These are phyloP conservation scores for Obelidium mucronatum DNA, from an alignment of 192 early-diverging fungal species.

Conservation along the genomic window DNA sequence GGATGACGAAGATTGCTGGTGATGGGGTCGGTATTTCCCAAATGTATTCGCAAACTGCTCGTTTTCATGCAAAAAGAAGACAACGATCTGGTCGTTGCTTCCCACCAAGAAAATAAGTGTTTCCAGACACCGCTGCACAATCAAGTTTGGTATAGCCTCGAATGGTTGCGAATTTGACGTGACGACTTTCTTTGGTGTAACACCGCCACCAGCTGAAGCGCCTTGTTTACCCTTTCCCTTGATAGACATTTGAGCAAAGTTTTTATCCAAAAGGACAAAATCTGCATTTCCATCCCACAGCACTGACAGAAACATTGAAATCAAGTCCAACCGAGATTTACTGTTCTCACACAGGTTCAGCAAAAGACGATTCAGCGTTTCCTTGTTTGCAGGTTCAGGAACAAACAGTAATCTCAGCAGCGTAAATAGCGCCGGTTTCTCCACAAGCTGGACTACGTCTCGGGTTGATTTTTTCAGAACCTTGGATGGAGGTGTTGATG, in stretches of 20 bases:
- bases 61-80: constrained; percentile 80
- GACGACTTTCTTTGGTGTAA: constrained; percentile 37
- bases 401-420: constrained; percentile 88
- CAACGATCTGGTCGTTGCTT: constrained; percentile 77
- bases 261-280: constrained; percentile 70
- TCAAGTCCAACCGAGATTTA: constrained; percentile 81
- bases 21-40: constrained; percentile 45
- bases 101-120: constrained; percentile 80
- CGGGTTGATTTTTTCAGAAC: constrained; percentile 47
- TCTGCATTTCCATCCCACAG: constrained; percentile 83
- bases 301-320: constrained; percentile 86
- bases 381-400: constrained; percentile 75
- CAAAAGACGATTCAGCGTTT: constrained; percentile 71
- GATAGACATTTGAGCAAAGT: constrained; percentile 77
- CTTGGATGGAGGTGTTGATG: neutral
- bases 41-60: constrained; percentile 55
- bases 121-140: constrained; percentile 89
- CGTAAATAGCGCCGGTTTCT: constrained; percentile 79
- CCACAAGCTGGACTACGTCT: constrained; percentile 83
- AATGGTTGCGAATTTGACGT: constrained; percentile 24
- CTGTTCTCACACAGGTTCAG: constrained; percentile 90
- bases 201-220: constrained; percentile 24
- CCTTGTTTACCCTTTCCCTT: constrained; percentile 60
- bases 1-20: no score
- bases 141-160: constrained; percentile 85